Base-by-base conservation (phyloP, 805 yeast species). In the Suhomyces sp. region DNA sequence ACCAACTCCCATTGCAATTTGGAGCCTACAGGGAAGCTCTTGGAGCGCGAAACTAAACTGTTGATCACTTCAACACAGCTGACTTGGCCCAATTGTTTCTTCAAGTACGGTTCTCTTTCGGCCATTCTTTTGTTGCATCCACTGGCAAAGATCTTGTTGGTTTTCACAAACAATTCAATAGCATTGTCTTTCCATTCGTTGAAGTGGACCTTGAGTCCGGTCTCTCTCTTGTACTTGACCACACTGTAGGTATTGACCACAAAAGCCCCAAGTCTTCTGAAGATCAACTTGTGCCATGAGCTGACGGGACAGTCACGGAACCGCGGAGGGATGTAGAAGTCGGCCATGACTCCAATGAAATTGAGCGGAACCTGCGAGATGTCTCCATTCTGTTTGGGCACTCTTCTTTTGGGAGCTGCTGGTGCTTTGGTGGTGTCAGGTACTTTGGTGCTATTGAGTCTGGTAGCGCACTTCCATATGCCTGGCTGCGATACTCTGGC, bases 161-260 rank as follows among this genome's bases (percentile, higher is more conserved):
- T 86, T 53, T 82, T 81, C 27, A 87, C 87, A 67, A 84, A 91
- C 48, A 76, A 76, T 60, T 90, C 90, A 60, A 92, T 84, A 6
- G 96, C 96, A 29, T 79, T 79, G 69, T 90, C 93, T 68, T 88
- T 89, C 97, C 97, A 92, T 54, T 84, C 80, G 31, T 92, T 89
- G 68, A 84, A 87, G 52, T 80, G 65, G 38, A 84, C 81, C 26
- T 68, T 69, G 54, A 70, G 64, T 38, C 69, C 68, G 36, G 78
- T 71, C 48, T 75, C 80, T 44, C 68, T 64, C 67, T 73, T 78
- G 61, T 70, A 80, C 57, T 76, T 76, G 51, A 74, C 77, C 4
- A 79, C 74, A 54, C 75, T 78, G 50, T 77, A 77, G 44, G 91
- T 84, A 66, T 87, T 88, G 65, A 83, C 79, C 38, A 90, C 86